Evolutionary conservation across 768 basidiomycete genomes (phyloP).

Genomic region (Rhodotorula graminis): DNA sequence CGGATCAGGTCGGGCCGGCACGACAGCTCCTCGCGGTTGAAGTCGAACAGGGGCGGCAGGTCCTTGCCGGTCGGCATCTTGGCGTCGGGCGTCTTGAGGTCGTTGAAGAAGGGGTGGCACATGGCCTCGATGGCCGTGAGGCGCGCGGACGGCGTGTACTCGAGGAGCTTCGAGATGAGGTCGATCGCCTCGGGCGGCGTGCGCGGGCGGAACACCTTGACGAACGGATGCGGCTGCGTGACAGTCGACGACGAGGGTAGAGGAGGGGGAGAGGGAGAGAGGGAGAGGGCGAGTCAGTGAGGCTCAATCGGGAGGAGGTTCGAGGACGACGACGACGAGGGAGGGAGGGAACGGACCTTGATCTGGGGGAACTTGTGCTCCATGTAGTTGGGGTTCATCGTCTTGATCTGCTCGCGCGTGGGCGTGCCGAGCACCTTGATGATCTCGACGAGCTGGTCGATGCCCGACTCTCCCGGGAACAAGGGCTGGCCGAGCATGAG

Average conservation of each 20-base stretch:
- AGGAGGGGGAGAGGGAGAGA: too few species aligned
- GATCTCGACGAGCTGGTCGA: slow-evolving; percentile 98
- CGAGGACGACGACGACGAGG: too few species aligned
- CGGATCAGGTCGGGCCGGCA: slow-evolving; percentile 90
- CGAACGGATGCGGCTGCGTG: slow-evolving; percentile 37
- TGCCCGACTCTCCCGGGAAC: slow-evolving; percentile 89
- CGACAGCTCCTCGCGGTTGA: slow-evolving; percentile 93
- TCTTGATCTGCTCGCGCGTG: slow-evolving; percentile 98
- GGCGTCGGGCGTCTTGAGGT: slow-evolving; percentile 80
- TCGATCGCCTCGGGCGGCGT: slow-evolving; percentile 95
- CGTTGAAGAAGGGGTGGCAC: slow-evolving; percentile 81
- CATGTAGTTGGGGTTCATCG: slow-evolving; percentile 99
- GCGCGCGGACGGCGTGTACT: slow-evolving; percentile 94
- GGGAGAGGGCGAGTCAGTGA: background rate
- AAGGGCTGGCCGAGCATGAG: slow-evolving; percentile 97
- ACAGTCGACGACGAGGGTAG: background rate
- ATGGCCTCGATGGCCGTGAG: slow-evolving; percentile 70
- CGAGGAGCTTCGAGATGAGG: slow-evolving; percentile 85
- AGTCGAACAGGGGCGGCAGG: slow-evolving; percentile 89
- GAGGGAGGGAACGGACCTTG: slow-evolving; percentile 59
- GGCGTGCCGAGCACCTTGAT: slow-evolving; percentile 99
- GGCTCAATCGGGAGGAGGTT: background rate
- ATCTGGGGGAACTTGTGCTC: slow-evolving; percentile 99
- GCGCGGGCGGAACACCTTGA: slow-evolving; percentile 92
- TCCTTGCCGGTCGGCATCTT: slow-evolving; percentile 97